These are phyloP conservation scores for Zygoascus ofunaensis DNA, from an alignment of 805 yeast genomes.

Conservation along the genomic window DNA sequence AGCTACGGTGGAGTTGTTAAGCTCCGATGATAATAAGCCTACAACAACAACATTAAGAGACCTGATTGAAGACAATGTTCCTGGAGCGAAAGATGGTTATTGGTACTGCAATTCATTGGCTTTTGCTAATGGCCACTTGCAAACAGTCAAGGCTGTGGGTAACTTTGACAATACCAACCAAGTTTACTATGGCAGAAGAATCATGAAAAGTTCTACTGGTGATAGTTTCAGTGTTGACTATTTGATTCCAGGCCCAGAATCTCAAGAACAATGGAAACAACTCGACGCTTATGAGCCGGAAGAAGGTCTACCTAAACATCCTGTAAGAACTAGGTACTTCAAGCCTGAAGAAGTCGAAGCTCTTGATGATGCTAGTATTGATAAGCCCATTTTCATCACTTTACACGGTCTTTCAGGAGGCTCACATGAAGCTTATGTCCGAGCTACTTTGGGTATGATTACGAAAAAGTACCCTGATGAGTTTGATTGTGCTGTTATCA, in stretches of 20 bases:
- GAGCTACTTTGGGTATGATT: constrained; percentile 32
- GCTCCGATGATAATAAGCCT: constrained; percentile 13
- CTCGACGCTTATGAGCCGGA: constrained; percentile 24
- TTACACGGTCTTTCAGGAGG: constrained; percentile 82
- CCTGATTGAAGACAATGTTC: constrained; percentile 32
- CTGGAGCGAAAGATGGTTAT: constrained; percentile 40
- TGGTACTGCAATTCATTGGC: constrained; percentile 53
- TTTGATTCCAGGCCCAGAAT: constrained; percentile 37
- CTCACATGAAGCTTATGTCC: constrained; percentile 67
- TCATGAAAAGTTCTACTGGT: constrained; percentile 42
- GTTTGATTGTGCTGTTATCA: constrained; percentile 62
- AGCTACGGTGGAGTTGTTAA: constrained; percentile 13
- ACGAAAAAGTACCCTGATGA: constrained; percentile 19
- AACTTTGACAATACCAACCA: constrained; percentile 43
- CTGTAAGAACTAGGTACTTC: constrained; percentile 47
- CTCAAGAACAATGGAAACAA: constrained; percentile 29
- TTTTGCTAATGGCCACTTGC: constrained; percentile 63
- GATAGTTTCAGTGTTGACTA: constrained; percentile 72
- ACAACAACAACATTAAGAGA: constrained; percentile 19
- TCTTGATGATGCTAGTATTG: constrained; percentile 23
- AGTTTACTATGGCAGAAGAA: constrained; percentile 72
- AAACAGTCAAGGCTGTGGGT: constrained; percentile 59
- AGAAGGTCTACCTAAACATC: constrained; percentile 31
- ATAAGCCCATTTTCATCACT: constrained; percentile 52
- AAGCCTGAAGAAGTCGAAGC: constrained; percentile 36